These are phyloP conservation scores for Colletotrichum sp. DNA, from an alignment of 2,329 filamentous ascomycete species.

Conservation along the genomic window DNA sequence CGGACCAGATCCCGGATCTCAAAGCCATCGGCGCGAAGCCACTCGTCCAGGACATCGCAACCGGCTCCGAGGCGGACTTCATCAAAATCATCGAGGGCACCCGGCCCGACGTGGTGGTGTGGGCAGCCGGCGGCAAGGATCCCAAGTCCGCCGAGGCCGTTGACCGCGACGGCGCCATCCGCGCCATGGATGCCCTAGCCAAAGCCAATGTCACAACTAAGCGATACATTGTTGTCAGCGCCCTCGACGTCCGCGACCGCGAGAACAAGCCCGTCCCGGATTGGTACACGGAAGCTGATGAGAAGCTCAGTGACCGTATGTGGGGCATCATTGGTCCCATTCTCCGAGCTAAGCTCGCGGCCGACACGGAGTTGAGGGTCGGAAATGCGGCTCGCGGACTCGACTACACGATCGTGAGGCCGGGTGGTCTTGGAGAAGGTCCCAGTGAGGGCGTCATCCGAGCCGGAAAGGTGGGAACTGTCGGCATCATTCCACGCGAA, in stretches of 20 bases:
- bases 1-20: conserved; percentile 38
- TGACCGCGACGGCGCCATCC: conserved; percentile 49
- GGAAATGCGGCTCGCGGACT: conserved; percentile 40
- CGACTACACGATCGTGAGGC: conserved; percentile 50
- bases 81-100: conserved; percentile 36
- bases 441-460: conserved; percentile 39
- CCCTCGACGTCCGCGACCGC: conserved; percentile 47
- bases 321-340: conserved; percentile 44
- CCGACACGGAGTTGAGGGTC: conserved; percentile 42
- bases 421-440: conserved; percentile 43
- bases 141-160: conserved; percentile 46
- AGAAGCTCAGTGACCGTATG: conserved; percentile 36
- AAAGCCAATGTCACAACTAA: conserved; percentile 38
- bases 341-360: conserved; percentile 46
- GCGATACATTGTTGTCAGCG: conserved; percentile 50
- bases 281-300: conserved; percentile 47
- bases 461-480: conserved; percentile 46
- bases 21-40: conserved; percentile 43
- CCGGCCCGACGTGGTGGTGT: conserved; percentile 36
- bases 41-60: conserved; percentile 47
- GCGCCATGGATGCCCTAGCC: conserved; percentile 48
- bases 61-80: conserved; percentile 39
- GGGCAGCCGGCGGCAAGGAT: conserved; percentile 35
- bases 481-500: conserved; percentile 40
- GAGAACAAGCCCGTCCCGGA: conserved; percentile 37